These are phyloP conservation scores for Monosporozyma unispora DNA, from an alignment of 805 yeast genomes.

Conservation along the genomic window DNA sequence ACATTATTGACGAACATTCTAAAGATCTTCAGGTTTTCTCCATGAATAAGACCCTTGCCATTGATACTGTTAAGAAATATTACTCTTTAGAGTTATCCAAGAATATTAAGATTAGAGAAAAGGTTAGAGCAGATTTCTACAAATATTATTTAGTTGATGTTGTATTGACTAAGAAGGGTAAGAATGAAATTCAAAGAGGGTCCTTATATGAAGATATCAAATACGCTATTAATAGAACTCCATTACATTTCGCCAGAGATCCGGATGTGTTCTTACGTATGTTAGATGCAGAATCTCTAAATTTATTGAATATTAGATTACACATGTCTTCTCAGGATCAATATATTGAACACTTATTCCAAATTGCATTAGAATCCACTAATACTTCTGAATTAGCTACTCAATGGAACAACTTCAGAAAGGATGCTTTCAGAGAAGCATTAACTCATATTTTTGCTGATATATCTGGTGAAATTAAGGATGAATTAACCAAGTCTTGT, in stretches of 20 bases:
- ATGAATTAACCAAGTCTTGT: conserved; percentile 67
- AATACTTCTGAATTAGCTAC: conserved; percentile 66
- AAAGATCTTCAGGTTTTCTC: conserved; percentile 35
- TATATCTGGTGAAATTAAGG: conserved; percentile 70
- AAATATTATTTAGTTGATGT: conserved; percentile 62
- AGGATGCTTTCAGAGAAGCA: conserved; percentile 55
- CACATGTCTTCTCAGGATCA: conserved; percentile 34
- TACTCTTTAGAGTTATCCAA: conserved; percentile 73
- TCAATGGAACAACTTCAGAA: conserved; percentile 76
- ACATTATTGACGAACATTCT: conserved; percentile 28
- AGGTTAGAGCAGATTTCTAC: conserved; percentile 54
- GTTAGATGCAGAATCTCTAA: conserved; percentile 82
- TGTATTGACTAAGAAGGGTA: conserved; percentile 75
- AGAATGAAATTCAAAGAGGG: conserved; percentile 63
- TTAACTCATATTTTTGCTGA: conserved; percentile 57
- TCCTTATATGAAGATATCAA: conserved; percentile 84
- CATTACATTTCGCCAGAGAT: conserved; percentile 58
- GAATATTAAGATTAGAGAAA: conserved; percentile 70
- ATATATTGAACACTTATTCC: conserved; percentile 39
- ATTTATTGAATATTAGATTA: conserved; percentile 59
- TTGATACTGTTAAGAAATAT: conserved; percentile 64
- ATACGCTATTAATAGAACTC: conserved; percentile 75
- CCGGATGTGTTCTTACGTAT: conserved; percentile 84
- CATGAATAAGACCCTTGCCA: conserved; percentile 47
- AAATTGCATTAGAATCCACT: conserved; percentile 57